Conservation (phyloP, 139 green algal species). For the Astrephomene gubernaculifera region DNA sequence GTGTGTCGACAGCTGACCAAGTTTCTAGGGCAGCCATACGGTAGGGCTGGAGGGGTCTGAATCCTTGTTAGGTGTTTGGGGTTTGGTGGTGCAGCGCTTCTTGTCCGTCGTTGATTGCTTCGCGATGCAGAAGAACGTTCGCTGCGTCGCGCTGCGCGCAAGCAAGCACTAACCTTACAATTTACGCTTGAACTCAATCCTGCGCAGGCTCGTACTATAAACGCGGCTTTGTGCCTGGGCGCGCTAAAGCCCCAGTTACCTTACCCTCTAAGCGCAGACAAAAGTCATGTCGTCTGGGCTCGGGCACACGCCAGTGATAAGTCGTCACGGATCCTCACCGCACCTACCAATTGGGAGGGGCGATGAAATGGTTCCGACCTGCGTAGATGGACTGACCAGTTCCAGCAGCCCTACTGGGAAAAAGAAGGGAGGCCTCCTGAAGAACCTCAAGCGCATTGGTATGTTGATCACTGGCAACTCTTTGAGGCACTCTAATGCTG, state of each 20-base stretch:
- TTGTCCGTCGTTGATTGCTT: too few relatives aligned
- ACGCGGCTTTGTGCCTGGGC: too few relatives aligned
- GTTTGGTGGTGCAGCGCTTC: too few relatives aligned
- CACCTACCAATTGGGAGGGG: background rate
- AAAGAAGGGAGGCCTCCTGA: background rate
- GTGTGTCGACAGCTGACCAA: too few relatives aligned
- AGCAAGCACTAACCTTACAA: too few relatives aligned
- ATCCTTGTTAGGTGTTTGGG: too few relatives aligned
- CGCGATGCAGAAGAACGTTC: too few relatives aligned
- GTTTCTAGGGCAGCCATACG: too few relatives aligned
- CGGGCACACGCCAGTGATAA: background rate
- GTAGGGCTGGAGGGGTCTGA: too few relatives aligned
- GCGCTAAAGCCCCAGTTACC: slow-evolving; percentile 8
- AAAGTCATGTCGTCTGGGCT: slow-evolving; percentile 8
- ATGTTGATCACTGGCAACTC: slow-evolving; percentile 13
- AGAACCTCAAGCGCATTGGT: background rate
- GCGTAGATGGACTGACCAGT: background rate
- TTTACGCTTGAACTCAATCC: too few relatives aligned
- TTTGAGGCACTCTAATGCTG: background rate
- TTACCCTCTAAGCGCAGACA: background rate
- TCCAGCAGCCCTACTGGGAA: background rate
- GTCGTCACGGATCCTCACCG: background rate
- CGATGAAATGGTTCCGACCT: background rate
- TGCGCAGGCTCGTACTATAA: too few relatives aligned
- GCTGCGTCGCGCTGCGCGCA: too few relatives aligned